Evolutionary conservation across 2,329 filamentous ascomycete genomes (phyloP), one percentile per base, ranked within the genome.

Genomic region (Fusarium guadeloupense): DNA sequence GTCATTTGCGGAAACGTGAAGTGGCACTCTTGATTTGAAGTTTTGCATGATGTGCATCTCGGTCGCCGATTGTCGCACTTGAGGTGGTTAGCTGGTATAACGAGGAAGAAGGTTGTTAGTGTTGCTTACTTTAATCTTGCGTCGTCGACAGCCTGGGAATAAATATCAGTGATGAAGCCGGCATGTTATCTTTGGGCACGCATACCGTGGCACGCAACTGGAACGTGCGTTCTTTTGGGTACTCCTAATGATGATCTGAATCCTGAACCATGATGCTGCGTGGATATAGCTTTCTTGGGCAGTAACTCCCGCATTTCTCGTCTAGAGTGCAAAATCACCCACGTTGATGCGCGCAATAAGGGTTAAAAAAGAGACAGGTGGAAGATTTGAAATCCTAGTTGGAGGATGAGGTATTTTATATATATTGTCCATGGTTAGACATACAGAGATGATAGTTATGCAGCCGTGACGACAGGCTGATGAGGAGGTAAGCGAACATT

Each of bases 21-120:
- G n/a, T 12, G 37, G 38, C 48, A 51, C 7, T 35, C 28, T 20
- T 28, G 12, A 6, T 35, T 19, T 7, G 39, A 51, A 16, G 9
- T 6, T 7, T n/a, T 7, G 31, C 48, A 51, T 2, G 39, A 26
- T 12, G 48, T 30, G 13, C 48, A 51, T 19, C n/a, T n/a, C 10
- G 48, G 48, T n/a, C 48, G 38, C 38, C 33, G 48, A 10, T 21
- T 13, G 19, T 51, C 31, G 25, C 33, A 51, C 46, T 50, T 9
- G 12, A 12, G 21, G 19, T 26, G 4, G 14, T 35, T 40, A 39
- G 25, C 6, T 19, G 12, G 30, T 3, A 8, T n/a, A n/a, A 8
- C 6, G 7, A 5, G 4, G 19, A 9, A 2, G 4, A 9, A 2
- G 8, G 10, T 9, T 12, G 23, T 6, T 2, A n/a, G n/a, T 6